These are phyloP conservation scores for Botrytis sinoallii DNA, from an alignment of 2,329 filamentous ascomycete species.

Conservation along the genomic window DNA sequence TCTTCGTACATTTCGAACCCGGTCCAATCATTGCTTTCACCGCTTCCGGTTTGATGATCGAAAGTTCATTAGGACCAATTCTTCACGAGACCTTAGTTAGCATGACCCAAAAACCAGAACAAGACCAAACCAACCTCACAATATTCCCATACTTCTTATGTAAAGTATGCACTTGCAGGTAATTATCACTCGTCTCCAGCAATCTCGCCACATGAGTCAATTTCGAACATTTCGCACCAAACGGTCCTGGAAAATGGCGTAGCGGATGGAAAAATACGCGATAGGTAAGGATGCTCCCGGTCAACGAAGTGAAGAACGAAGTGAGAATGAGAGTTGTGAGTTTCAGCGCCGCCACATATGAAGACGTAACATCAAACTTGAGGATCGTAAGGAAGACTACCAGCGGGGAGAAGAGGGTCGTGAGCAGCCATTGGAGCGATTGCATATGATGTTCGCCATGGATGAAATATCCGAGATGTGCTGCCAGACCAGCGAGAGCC, in stretches of 20 bases:
- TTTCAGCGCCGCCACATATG: not conserved
- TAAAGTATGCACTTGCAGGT: conserved; percentile 20
- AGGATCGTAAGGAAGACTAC: not conserved
- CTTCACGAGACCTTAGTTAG: not conserved
- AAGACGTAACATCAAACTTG: not conserved
- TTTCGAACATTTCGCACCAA: conserved; percentile 27
- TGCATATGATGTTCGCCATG: conserved; percentile 27
- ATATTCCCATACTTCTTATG: conserved; percentile 30
- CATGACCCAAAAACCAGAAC: not conserved
- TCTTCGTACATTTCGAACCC: conserved; percentile 27
- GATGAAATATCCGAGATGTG: conserved; percentile 29
- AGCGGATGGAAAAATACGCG: conserved; percentile 46
- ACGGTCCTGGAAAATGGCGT: conserved; percentile 33
- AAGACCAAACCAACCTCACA: conserved; percentile 22
- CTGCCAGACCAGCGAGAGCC: conserved; percentile 20
- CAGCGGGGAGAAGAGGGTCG: not conserved
- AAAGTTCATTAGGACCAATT: conserved; percentile 26
- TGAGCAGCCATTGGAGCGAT: not conserved
- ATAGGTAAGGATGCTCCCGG: conserved; percentile 50
- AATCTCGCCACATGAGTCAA: conserved; percentile 25
- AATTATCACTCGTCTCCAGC: conserved; percentile 20
- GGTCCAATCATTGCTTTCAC: conserved; percentile 24
- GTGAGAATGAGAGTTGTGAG: not conserved
- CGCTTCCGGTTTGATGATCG: conserved; percentile 27
- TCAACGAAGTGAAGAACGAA: not conserved